A percentile compares a stretch with the other conserved stretches of the same genome.
phyloP scores from a whole-genome alignment of 2,329 filamentous ascomycete genomes.

The Fusarium citri region DNA sequence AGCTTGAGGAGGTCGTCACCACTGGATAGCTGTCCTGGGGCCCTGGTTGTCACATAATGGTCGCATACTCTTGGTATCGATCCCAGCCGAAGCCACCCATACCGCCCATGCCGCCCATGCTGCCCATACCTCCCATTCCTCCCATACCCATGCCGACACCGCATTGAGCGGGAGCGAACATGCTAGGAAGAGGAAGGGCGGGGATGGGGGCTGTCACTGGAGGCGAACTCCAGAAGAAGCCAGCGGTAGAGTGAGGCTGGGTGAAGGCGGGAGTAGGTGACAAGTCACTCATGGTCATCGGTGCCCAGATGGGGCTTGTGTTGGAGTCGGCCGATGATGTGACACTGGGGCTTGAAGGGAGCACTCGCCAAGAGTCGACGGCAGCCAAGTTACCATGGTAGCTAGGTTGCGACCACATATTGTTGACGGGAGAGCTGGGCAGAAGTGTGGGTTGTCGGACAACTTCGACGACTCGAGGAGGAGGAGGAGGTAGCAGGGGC shows the following conservation, averaged over 20 bases:
- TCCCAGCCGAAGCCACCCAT: constrained; percentile 86
- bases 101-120: constrained; percentile 68
- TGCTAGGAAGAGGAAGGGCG: constrained; percentile 84
- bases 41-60: constrained; percentile 83
- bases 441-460: constrained; percentile 87
- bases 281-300: constrained; percentile 79
- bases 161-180: constrained; percentile 82
- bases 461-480: constrained; percentile 89
- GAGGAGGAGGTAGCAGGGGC: constrained; percentile 85
- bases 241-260: constrained; percentile 75
- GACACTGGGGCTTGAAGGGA: constrained; percentile 88
- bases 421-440: constrained; percentile 81
- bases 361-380: constrained; percentile 89
- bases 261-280: constrained; percentile 85
- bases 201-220: constrained; percentile 79
- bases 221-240: constrained; percentile 83
- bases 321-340: constrained; percentile 78
- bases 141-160: constrained; percentile 81
- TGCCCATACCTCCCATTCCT: constrained; percentile 74
- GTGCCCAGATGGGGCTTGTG: constrained; percentile 80
- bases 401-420: constrained; percentile 83
- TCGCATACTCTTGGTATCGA: constrained; percentile 84
- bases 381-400: constrained; percentile 73
- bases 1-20: constrained; percentile 61
- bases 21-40: constrained; percentile 60